Evolutionary conservation across 1,139 yeast genomes (phyloP), one percentile per base, ranked within the genome.

Genomic region (Pichia sp.): DNA sequence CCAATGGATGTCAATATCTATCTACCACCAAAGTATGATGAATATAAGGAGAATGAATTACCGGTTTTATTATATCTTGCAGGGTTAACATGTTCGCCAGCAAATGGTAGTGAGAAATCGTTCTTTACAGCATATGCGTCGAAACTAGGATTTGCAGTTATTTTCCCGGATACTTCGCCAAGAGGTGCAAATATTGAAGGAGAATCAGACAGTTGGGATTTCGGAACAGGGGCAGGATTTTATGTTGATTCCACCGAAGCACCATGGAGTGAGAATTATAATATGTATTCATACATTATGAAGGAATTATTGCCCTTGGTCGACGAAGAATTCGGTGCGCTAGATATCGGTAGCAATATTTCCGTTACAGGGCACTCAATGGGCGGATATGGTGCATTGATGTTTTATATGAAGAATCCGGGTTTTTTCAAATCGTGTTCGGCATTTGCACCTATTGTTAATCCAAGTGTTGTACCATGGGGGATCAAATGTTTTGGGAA

Each of bases 101-200:
- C 87, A 68, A 92, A 90, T 64, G 96, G 95, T 50, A 74, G 87
- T n/a, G 98, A 92, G 62, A 92, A 92, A 75, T 95, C 97, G 1
- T 86, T 81, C 59, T 78, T 94, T 70, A 92, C 85, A 60, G 79
- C 82, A 52, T 82, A 81, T 65, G 96, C 96, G 11, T 77, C 82
- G 55, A 77, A 84, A 61, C 79, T 79, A 61, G 95, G 95, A 3
- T 82, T 92, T 65, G 96, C 95, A 0, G 68, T 92, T 24, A 87
- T 92, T 1, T 90, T 85, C 66, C 97, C 98, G 18, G 98, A 92
- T 66, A 92, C 98, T 4, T 90, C 97, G 3, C 97, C 98, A 48
- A 79, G 97, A 57, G 96, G 95, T n/a, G 85, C 86, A n/a, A 72
- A 73, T 50, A 72, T 83, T 52, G 81, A 76, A 40, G 95, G 96